Evolutionary conservation across 2,329 filamentous ascomycete species (phyloP), one percentile per base, ranked within the genome.

Genomic region (Aspergillus tubingensis): DNA sequence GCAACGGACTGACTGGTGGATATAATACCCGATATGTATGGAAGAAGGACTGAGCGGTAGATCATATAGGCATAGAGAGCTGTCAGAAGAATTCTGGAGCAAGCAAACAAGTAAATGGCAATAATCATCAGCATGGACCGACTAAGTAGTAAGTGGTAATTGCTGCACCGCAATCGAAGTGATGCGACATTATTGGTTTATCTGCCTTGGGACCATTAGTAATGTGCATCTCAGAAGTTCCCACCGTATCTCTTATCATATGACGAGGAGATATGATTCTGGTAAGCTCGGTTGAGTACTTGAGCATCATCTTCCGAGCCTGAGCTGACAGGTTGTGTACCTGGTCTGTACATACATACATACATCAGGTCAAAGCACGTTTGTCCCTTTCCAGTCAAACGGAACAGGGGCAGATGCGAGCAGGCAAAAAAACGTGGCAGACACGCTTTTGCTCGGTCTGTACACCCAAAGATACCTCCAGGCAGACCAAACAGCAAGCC

Each of bases 161-260:
- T 39, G 55, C 44, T 48, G 47, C 47, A 49, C 8, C n/a, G 47
- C 25, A 27, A 32, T 50, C n/a, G 30, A 25, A 30, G 25, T 11
- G 47, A 27, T 50, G 25, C 23, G 25, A 30, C 47, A n/a, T 27
- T 27, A 50, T 50, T 50, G 47, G 47, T 50, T 27, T 50, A 54
- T 41, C 51, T 41, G 36, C 36, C 21, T 39, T 39, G 11, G 11
- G 21, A 8, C 13, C 13, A 54, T 41, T 54, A 41, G 2, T 55
- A 36, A 43, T 30, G 41, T 23, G 25, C 53, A 8, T 47, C 39
- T 32, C 4, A 36, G n/a, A 39, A 49, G 25, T 53, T 54, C 51
- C 57, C 36, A 38, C 47, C 36, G 41, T 44, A 52, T 54, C 50
- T 58, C 57, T 54, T 58, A 58, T 58, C 57, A 58, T 58, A 54